Base-by-base conservation (phyloP, 768 basidiomycete species). In the Kwoniella sp. region DNA sequence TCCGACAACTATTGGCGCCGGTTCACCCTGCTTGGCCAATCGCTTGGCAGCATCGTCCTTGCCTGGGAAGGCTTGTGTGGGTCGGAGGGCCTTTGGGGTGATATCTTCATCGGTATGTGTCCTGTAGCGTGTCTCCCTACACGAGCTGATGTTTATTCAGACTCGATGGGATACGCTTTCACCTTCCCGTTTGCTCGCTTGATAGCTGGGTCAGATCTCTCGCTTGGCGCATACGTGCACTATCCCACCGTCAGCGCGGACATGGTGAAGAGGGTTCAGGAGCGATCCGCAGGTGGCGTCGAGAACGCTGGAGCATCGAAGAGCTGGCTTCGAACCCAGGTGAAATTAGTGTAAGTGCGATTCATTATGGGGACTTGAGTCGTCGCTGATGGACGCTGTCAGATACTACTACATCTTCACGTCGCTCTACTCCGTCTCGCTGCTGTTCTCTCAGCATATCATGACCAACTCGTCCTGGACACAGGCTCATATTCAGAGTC, bases 391-490 rank as follows among this genome's bases (percentile, higher is more conserved):
- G 11, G 56, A 41, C 49, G 22, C 2, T 19, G 22, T 2, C 29
- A 89, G 88, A 9, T 98, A 98, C 73, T 98, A 99, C 74, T 83
- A 84, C 42, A 60, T 90, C 5, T 88, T 88, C 74, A 89, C 92
- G 79, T 81, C 82, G 54, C 80, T 86, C 49, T 98, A 99, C 72
- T 78, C 87, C 0, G 71, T 79, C 3, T 84, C 85, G 9, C 82
- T 99, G 26, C 80, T 82, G 22, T 80, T 79, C 33, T 83, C 89
- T 2, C 65, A 75, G 43, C 51, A 65, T 19, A 48, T 87, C 38
- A 90, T 93, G 88, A 90, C 88, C 62, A 98, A 98, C 74, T 95
- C 90, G 3, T 84, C 87, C 0, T 98, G 95, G 93, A 98, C 93
- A 2, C 83, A 84, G 62, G 80, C 79, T 34, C 95, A 98, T 65